Percentiles rank a stretch among this genome's conserved stretches.
Conservation (phyloP, 2,329 filamentous ascomycete genomes). For the Aphanocladium album region DNA sequence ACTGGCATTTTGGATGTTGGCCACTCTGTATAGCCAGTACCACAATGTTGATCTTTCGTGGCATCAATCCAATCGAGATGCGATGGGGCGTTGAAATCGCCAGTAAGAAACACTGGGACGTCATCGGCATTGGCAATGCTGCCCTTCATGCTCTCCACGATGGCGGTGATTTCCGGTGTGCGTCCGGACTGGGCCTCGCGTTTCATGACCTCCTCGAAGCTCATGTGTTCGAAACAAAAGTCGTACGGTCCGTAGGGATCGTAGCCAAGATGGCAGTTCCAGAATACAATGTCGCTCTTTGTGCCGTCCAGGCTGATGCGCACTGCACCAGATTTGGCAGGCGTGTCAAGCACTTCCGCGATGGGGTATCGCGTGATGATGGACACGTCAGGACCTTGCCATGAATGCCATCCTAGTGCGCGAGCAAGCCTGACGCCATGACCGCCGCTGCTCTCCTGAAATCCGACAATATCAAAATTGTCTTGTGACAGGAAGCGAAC, state of each 20-base stretch:
- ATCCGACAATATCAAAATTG: constrained; percentile 31
- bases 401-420: constrained; percentile 36
- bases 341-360: constrained; percentile 22
- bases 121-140: constrained; percentile 27
- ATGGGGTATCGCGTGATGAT: constrained; percentile 38
- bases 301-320: constrained; percentile 31
- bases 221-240: constrained; percentile 34
- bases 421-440: constrained; percentile 29
- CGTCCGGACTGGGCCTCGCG: constrained; percentile 32
- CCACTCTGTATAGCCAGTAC: constrained; percentile 30
- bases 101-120: constrained; percentile 31
- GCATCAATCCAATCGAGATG: constrained; percentile 37
- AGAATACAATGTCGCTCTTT: constrained; percentile 28
- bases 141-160: constrained; percentile 27
- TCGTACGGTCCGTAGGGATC: constrained; percentile 40
- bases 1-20: constrained; percentile 32
- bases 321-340: constrained; percentile 26
- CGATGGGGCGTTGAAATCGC: constrained; percentile 41
- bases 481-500: constrained; percentile 28
- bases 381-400: constrained; percentile 28
- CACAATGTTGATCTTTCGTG: constrained; percentile 31
- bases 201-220: constrained; percentile 28
- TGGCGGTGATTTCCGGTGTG: constrained; percentile 33
- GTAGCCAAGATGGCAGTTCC: constrained; percentile 32
- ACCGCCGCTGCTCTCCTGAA: constrained; percentile 31